phyloP scores from a whole-genome alignment of 768 basidiomycete genomes.

The Trametes villosa region DNA sequence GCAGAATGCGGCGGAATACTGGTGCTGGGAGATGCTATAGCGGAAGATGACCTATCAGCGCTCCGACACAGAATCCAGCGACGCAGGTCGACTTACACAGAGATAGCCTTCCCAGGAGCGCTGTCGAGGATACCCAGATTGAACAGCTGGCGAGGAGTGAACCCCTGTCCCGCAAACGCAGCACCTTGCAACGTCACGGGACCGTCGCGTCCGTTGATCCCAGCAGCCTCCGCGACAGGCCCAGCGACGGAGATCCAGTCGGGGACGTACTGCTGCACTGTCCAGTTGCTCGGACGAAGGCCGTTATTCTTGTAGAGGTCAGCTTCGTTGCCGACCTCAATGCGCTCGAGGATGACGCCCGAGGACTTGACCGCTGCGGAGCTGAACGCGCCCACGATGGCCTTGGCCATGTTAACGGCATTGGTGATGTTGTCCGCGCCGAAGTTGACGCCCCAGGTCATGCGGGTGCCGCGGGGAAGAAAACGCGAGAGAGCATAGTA shows the following conservation, averaged over 20 bases:
- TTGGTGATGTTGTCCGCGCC: slow-evolving; percentile 42
- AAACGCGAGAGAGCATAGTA: slow-evolving; percentile 58
- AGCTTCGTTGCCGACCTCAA: slow-evolving; percentile 41
- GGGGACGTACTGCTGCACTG: slow-evolving; percentile 34
- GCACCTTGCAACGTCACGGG: slow-evolving; percentile 32
- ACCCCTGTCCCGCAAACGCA: slow-evolving; percentile 38
- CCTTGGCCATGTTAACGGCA: slow-evolving; percentile 37
- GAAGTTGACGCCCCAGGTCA: slow-evolving; percentile 73
- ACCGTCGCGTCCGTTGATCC: slow-evolving; percentile 19
- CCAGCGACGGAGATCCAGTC: slow-evolving; percentile 34
- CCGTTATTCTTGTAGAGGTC: slow-evolving; percentile 40
- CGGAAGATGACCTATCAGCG: background rate
- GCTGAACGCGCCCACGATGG: slow-evolving; percentile 36
- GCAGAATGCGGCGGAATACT: slow-evolving; percentile 65
- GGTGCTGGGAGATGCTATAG: slow-evolving; percentile 48
- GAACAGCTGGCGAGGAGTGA: slow-evolving; percentile 67
- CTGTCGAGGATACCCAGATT: slow-evolving; percentile 53
- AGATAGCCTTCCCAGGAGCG: slow-evolving; percentile 52
- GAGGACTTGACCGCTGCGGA: slow-evolving; percentile 26
- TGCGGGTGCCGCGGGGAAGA: slow-evolving; percentile 58
- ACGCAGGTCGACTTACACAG: slow-evolving; percentile 45
- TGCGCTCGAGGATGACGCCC: slow-evolving; percentile 35
- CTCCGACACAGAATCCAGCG: background rate
- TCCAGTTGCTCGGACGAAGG: slow-evolving; percentile 31
- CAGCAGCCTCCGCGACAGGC: slow-evolving; percentile 29